These are phyloP conservation scores for Yamadazyma conglobata DNA, from an alignment of 1,139 yeast genomes.

Conservation along the genomic window DNA sequence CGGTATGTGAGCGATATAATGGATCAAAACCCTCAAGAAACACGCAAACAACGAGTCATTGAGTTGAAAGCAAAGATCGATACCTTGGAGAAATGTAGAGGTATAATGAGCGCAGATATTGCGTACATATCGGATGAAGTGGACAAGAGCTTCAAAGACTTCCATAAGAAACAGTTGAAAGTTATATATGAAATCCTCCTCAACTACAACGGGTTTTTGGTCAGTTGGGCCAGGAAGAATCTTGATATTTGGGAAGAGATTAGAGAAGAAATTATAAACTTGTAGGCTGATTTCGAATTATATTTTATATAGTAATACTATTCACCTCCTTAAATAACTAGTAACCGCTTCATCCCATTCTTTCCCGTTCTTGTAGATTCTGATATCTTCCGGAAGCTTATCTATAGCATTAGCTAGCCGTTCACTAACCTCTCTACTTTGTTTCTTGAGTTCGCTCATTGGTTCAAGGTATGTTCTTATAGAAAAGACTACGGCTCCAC, in stretches of 20 bases:
- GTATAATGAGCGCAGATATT: slow-evolving; percentile 55
- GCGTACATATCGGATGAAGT: slow-evolving; percentile 51
- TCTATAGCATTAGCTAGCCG: slow-evolving; percentile 39
- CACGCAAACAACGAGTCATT: slow-evolving; percentile 55
- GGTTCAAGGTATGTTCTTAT: slow-evolving; percentile 67
- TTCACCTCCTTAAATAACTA: slow-evolving; percentile 23
- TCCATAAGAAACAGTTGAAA: slow-evolving; percentile 49
- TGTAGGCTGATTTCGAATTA: no score
- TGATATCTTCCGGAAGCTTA: slow-evolving; percentile 39
- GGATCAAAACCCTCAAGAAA: slow-evolving; percentile 67
- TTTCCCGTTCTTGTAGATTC: slow-evolving; percentile 33
- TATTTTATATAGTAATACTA: neutral
- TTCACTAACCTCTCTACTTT: slow-evolving; percentile 44
- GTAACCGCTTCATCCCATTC: slow-evolving; percentile 41
- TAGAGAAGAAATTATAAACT: slow-evolving; percentile 35
- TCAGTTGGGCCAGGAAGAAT: slow-evolving; percentile 70
- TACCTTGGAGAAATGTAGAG: slow-evolving; percentile 54
- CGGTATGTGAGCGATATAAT: slow-evolving; percentile 66
- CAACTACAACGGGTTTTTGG: slow-evolving; percentile 55
- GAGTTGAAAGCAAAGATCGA: slow-evolving; percentile 51
- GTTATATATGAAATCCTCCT: slow-evolving; percentile 39
- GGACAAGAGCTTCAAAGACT: slow-evolving; percentile 45
- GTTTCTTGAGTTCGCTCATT: slow-evolving; percentile 49
- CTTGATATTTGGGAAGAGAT: slow-evolving; percentile 75
- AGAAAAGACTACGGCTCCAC: slow-evolving; percentile 54